A percentile compares a stretch with the other conserved stretches of the same genome.
Conservation (phyloP, 2,329 filamentous ascomycete species). For the Cadophora sp. region DNA sequence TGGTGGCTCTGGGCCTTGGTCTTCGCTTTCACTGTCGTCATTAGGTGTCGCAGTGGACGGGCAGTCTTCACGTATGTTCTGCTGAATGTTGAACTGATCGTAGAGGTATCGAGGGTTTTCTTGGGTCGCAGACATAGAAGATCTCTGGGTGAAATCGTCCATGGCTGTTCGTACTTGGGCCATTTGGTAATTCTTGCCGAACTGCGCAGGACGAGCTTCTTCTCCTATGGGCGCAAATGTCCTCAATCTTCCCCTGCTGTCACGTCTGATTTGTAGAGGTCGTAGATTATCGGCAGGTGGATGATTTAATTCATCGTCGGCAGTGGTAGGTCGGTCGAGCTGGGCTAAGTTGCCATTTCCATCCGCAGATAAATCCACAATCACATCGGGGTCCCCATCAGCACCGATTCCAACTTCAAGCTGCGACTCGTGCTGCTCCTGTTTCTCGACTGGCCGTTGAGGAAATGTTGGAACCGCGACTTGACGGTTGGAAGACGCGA, state of each 20-base stretch:
- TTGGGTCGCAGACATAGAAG: constrained; percentile 41
- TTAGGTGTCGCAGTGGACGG: constrained; percentile 19
- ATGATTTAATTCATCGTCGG: not conserved
- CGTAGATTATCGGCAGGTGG: not conserved
- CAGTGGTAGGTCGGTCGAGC: not conserved
- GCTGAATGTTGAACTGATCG: constrained; percentile 31
- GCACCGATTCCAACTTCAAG: not conserved
- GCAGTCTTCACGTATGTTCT: constrained; percentile 8
- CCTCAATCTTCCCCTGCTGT: constrained; percentile 17
- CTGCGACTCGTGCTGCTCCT: not conserved
- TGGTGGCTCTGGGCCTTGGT: not conserved
- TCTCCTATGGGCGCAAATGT: constrained; percentile 5
- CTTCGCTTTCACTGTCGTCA: constrained; percentile 9
- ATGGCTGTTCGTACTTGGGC: constrained; percentile 6
- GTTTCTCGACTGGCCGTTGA: not conserved
- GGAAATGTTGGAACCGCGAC: constrained; percentile 5
- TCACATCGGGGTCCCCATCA: not conserved
- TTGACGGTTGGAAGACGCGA: constrained; percentile 19
- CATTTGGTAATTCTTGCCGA: constrained; percentile 9
- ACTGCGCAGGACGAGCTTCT: not conserved
- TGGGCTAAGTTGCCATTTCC: not conserved
- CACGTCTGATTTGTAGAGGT: constrained; percentile 15
- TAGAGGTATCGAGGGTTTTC: constrained; percentile 40
- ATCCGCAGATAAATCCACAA: not conserved
- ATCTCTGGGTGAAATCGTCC: constrained; percentile 37